Conservation (phyloP, 2,329 filamentous ascomycete genomes). For the Fonsecaea pedrosoi region DNA sequence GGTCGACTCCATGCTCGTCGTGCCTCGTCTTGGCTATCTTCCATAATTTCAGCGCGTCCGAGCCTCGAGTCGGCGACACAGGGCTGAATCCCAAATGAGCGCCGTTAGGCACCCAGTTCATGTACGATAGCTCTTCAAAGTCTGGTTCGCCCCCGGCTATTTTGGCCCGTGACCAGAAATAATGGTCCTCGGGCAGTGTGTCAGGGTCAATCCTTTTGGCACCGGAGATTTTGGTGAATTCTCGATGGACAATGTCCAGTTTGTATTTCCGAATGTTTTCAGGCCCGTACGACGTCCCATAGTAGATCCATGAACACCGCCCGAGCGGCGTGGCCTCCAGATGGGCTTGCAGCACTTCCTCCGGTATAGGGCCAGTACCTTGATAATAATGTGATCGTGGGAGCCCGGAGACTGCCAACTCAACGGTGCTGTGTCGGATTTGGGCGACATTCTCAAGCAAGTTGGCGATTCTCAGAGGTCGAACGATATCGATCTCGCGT, state of each 20-base stretch:
- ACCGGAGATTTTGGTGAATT: conserved; percentile 43
- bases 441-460: conserved; percentile 45
- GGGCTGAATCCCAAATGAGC: conserved; percentile 46
- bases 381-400: conserved; percentile 41
- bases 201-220: conserved; percentile 44
- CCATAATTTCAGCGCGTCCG: conserved; percentile 43
- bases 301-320: conserved; percentile 44
- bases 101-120: conserved; percentile 46
- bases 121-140: conserved; percentile 44
- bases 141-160: conserved; percentile 42
- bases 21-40: conserved; percentile 41
- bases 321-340: conserved; percentile 42
- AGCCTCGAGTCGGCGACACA: conserved; percentile 45
- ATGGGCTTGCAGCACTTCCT: conserved; percentile 42
- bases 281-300: conserved; percentile 42
- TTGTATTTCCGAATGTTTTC: conserved; percentile 39
- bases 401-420: conserved; percentile 43
- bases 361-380: conserved; percentile 39
- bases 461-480: conserved; percentile 42
- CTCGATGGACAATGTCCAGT: conserved; percentile 40
- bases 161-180: conserved; percentile 41
- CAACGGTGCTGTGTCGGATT: conserved; percentile 43
- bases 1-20: conserved; percentile 35
- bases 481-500: conserved; percentile 45
- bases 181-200: conserved; percentile 42